Evolutionary conservation across 2,329 filamentous ascomycete genomes (phyloP).

Genomic region (Byssochlamys sp.): DNA sequence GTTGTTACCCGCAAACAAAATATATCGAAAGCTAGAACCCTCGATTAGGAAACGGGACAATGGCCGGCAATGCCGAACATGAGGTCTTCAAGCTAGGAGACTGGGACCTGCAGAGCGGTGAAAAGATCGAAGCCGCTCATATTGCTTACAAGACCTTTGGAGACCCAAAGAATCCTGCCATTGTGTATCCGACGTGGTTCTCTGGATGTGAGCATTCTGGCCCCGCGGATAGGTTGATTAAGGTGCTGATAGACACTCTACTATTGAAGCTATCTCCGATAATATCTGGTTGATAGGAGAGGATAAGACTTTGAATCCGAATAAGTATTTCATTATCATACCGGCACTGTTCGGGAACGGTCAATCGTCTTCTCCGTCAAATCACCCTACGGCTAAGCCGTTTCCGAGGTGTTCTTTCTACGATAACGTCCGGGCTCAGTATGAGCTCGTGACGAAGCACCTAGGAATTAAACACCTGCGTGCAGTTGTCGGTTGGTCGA

Average conservation of each 20-base stretch:
- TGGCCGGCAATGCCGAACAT: slow-evolving; percentile 24
- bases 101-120: slow-evolving; percentile 57
- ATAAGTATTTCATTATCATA: slow-evolving; percentile 59
- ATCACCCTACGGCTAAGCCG: slow-evolving; percentile 43
- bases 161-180: slow-evolving; percentile 49
- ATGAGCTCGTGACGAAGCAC: slow-evolving; percentile 55
- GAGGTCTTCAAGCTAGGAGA: slow-evolving; percentile 53
- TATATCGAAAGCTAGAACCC: background rate
- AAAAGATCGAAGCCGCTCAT: slow-evolving; percentile 52
- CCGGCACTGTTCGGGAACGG: slow-evolving; percentile 61
- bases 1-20: background rate
- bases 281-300: slow-evolving; percentile 66
- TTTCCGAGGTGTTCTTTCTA: slow-evolving; percentile 58
- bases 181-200: slow-evolving; percentile 73
- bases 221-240: background rate
- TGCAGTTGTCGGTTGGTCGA: slow-evolving; percentile 60
- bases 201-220: slow-evolving; percentile 43
- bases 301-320: slow-evolving; percentile 55
- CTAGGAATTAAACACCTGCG: slow-evolving; percentile 51
- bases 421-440: slow-evolving; percentile 60
- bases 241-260: slow-evolving; percentile 4
- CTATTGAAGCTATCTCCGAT: slow-evolving; percentile 47
- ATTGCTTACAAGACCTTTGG: slow-evolving; percentile 73
- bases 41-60: background rate
- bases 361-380: slow-evolving; percentile 59